phyloP scores from a whole-genome alignment of 2,329 filamentous ascomycete genomes.

The Microcera coccophila region DNA sequence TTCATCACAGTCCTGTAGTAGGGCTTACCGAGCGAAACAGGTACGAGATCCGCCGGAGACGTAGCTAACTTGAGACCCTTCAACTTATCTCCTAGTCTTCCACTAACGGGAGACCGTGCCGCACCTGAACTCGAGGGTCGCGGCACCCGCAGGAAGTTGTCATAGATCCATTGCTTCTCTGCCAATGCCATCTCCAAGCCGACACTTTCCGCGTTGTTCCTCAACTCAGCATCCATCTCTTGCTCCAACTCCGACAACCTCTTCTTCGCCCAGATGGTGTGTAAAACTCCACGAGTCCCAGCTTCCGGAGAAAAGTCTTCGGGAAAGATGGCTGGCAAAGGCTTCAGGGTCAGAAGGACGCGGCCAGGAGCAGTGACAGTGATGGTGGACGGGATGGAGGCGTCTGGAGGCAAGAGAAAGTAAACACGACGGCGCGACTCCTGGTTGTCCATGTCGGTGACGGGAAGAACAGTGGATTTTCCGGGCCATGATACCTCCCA shows the following conservation, averaged over 20 bases:
- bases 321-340: slow-evolving; percentile 82
- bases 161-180: slow-evolving; percentile 80
- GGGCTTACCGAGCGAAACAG: slow-evolving; percentile 49
- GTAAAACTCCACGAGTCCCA: slow-evolving; percentile 76
- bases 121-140: slow-evolving; percentile 43
- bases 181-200: slow-evolving; percentile 79
- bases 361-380: slow-evolving; percentile 51
- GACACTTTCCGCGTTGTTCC: slow-evolving; percentile 73
- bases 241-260: slow-evolving; percentile 68
- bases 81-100: slow-evolving; percentile 72
- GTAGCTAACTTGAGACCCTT: slow-evolving; percentile 76
- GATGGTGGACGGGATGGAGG: slow-evolving; percentile 67
- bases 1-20: slow-evolving; percentile 1
- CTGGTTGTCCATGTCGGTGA: slow-evolving; percentile 38
- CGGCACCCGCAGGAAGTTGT: slow-evolving; percentile 56
- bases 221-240: slow-evolving; percentile 72
- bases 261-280: slow-evolving; percentile 87
- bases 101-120: slow-evolving; percentile 62
- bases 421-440: slow-evolving; percentile 60
- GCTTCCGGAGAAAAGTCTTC: slow-evolving; percentile 67
- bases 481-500: slow-evolving; percentile 85
- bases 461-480: slow-evolving; percentile 67
- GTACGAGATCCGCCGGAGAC: slow-evolving; percentile 59
- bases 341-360: slow-evolving; percentile 59
- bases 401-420: slow-evolving; percentile 72